Conservation (phyloP, 225 moss, liverwort and hornwort species). For the Pleurozium schreberi region DNA sequence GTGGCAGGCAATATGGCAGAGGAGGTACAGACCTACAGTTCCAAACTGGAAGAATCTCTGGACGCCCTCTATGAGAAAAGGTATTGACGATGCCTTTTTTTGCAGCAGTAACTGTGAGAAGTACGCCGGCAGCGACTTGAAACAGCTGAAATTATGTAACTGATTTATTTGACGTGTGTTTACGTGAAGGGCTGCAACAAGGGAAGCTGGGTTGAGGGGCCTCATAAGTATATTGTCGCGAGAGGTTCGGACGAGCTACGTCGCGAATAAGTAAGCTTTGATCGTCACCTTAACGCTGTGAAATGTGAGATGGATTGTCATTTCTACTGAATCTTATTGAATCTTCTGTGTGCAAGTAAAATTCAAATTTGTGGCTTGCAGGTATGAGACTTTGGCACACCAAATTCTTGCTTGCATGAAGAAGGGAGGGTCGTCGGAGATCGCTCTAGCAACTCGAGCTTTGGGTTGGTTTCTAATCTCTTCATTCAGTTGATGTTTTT, state of each 20-base stretch:
- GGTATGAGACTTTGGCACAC: conserved; percentile 38
- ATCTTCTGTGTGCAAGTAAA: background rate
- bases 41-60: conserved; percentile 7
- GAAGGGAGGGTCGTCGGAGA: conserved; percentile 31
- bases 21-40: background rate
- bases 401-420: conserved; percentile 28
- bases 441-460: conserved; percentile 23
- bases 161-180: background rate
- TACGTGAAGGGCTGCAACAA: conserved; percentile 5
- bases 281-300: background rate
- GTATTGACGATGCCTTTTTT: background rate
- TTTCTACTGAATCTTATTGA: background rate
- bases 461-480: conserved; percentile 15
- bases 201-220: conserved; percentile 27
- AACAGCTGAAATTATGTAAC: background rate
- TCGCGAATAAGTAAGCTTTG: conserved; percentile 15
- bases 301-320: background rate
- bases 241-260: conserved; percentile 1
- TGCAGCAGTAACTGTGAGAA: background rate
- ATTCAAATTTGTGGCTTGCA: background rate
- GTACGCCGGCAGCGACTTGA: background rate
- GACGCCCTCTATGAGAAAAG: conserved; percentile 36
- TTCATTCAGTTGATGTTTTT: background rate
- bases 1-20: background rate
- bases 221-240: conserved; percentile 2